Evolutionary conservation across 2,329 filamentous ascomycete genomes (phyloP).

Genomic region (Scedosporium boydii): DNA sequence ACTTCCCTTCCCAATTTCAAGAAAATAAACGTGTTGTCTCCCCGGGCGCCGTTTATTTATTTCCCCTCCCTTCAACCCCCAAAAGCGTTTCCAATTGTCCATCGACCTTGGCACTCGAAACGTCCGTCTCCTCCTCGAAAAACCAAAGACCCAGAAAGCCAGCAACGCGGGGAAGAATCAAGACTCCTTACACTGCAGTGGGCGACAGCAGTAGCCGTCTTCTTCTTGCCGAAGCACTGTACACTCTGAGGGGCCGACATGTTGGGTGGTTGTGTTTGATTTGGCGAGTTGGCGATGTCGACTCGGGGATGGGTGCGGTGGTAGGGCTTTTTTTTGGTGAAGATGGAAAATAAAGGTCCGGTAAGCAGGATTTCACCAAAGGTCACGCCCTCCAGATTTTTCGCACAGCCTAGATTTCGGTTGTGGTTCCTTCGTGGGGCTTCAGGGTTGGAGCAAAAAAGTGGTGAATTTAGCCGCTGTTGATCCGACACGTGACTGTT

Average conservation of each 20-base stretch:
- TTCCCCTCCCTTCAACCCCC: background rate
- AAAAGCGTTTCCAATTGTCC: background rate
- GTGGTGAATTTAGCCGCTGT: background rate
- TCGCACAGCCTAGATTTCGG: constrained; percentile 3
- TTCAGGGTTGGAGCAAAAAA: constrained; percentile 5
- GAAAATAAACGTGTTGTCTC: background rate
- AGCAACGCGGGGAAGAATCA: background rate
- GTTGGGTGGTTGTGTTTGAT: constrained; percentile 34
- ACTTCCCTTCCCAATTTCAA: background rate
- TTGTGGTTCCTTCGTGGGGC: constrained; percentile 5
- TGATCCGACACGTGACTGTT: constrained; percentile 4
- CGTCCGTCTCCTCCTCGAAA: background rate
- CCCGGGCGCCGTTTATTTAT: background rate
- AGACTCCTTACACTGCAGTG: constrained; percentile 52
- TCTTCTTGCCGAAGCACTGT: constrained; percentile 99
- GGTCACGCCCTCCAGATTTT: constrained; percentile 1
- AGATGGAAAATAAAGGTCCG: constrained; percentile 9
- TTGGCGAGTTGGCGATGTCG: constrained; percentile 3
- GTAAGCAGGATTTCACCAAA: constrained; percentile 4
- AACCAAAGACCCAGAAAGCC: background rate
- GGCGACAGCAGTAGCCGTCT: constrained; percentile 76
- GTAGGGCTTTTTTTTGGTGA: constrained; percentile 10
- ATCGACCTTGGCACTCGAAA: background rate
- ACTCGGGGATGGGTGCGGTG: constrained; percentile 3
- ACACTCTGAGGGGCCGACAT: constrained; percentile 75